phyloP scores from a whole-genome alignment of 2,329 filamentous ascomycete genomes.

The Pseudomassariella vexata region DNA sequence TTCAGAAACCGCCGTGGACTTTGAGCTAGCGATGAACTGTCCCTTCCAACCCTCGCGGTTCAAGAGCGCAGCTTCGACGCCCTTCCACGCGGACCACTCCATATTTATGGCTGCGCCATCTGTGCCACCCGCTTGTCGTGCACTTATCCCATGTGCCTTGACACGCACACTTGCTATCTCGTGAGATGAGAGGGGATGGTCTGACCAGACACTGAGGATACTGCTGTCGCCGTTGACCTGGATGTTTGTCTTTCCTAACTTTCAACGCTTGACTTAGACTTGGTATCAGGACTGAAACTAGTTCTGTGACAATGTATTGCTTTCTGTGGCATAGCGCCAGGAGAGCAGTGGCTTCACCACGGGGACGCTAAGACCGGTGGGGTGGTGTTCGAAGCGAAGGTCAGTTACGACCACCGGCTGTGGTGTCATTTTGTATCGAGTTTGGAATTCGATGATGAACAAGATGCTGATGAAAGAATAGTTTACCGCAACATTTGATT shows the following conservation, averaged over 20 bases:
- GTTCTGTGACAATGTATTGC: neutral
- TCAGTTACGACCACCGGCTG: too few relatives aligned
- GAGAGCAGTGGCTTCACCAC: constrained; percentile 1
- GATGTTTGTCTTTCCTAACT: neutral
- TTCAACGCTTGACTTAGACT: neutral
- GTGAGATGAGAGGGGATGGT: neutral
- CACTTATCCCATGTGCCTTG: neutral
- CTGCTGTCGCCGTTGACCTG: neutral
- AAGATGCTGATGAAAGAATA: too few relatives aligned
- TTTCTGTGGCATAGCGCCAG: constrained; percentile 1
- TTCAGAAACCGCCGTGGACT: neutral
- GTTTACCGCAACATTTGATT: too few relatives aligned
- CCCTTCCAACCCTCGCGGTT: neutral
- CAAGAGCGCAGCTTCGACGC: constrained; percentile 4
- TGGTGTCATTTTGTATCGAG: too few relatives aligned
- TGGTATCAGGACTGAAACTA: constrained; percentile 3
- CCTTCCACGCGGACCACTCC: constrained; percentile 3
- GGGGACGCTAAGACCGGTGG: constrained; percentile 1
- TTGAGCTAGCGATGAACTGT: constrained; percentile 2
- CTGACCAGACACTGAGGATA: constrained; percentile 3
- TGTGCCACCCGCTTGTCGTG: neutral
- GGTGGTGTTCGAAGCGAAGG: constrained; percentile 6
- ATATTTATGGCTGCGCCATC: neutral
- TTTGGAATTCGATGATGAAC: too few relatives aligned
- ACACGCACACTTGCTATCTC: constrained; percentile 2